phyloP scores from a whole-genome alignment of 345 rosid genomes.

The Geranium brycei region DNA sequence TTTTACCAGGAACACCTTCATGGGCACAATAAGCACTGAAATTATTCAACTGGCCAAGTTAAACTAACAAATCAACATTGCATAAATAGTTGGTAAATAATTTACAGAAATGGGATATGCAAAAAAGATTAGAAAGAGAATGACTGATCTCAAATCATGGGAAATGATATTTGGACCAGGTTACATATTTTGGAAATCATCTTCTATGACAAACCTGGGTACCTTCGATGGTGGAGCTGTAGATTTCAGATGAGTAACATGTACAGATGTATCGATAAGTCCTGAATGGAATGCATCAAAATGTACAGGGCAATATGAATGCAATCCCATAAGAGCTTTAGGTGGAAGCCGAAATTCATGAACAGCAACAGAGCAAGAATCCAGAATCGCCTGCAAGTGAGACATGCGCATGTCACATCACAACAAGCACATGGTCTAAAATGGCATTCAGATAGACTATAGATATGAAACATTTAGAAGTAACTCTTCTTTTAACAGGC shows the following conservation, averaged over 20 bases:
- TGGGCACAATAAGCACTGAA: conserved; percentile 29
- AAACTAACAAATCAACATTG: background rate
- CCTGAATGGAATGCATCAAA: conserved; percentile 78
- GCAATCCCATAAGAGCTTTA: conserved; percentile 84
- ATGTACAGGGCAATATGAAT: conserved; percentile 86
- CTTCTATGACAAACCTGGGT: conserved; percentile 47
- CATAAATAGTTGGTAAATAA: too few relatives aligned
- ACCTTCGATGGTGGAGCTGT: conserved; percentile 22
- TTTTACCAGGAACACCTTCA: conserved; percentile 31
- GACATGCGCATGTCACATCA: conserved; percentile 25
- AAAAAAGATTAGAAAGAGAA: background rate
- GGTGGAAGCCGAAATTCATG: conserved; percentile 89
- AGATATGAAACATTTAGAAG: background rate
- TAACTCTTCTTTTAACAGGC: background rate
- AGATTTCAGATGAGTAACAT: conserved; percentile 50
- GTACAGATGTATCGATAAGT: conserved; percentile 69
- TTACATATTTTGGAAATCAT: conserved; percentile 7
- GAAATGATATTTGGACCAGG: conserved; percentile 3
- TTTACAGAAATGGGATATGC: too few relatives aligned
- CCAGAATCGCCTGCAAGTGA: conserved; percentile 37
- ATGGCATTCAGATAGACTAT: background rate
- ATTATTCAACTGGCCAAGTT: conserved; percentile 15
- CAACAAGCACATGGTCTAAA: background rate
- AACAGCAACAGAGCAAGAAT: conserved; percentile 49
- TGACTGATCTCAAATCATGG: background rate